Evolutionary conservation across 1,284 basidiomycete species (phyloP), one percentile per base, ranked within the genome.

Genomic region (Golubevia pallescens): DNA sequence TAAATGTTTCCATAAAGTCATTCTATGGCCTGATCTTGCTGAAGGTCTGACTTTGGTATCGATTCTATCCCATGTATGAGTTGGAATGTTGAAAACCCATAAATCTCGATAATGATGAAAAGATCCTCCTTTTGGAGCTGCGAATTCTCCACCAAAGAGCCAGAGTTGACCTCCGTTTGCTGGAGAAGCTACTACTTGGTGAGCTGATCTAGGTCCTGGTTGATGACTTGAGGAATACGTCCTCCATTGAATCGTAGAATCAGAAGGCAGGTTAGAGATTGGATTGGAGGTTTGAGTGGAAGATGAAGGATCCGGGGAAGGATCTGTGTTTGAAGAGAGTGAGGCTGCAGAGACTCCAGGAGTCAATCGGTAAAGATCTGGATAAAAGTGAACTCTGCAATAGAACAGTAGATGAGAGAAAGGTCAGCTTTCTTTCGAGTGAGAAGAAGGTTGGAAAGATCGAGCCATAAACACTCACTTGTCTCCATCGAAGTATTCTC

Each of bases 1-100:
- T 68, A 89, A 91, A 68, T 95, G 92, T 79, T 95, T 95, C 93
- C 93, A 97, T 67, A 92, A 88, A 0, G 92, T 92, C 93, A 97
- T 95, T 23, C 93, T 73, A 61, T 85, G 93, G 0, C 95, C 95
- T 14, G 92, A 93, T 28, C 95, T 88, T 1, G 93, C 93, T 55
- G 89, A 91, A 0, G 94, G 94, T 16, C 90, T 88, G 16, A 92
- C 86, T 80, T 94, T 95, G 6, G 93, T 89, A 89, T 97, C 94
- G 65, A 96, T 93, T 19, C 93, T 88, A 68, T 97, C 93, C 95
- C 95, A 97, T 0, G 89, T 87, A 77, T 94, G 92, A 0, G 90
- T 90, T 1, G 87, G 70, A 38, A 93, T 89, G 72, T 93, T 91
- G 73, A 93, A 82, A 58, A 65, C 69, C 78, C 80, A 93, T 4